These are phyloP conservation scores for Candida sp. DNA, from an alignment of 1,139 yeast genomes.

Conservation along the genomic window DNA sequence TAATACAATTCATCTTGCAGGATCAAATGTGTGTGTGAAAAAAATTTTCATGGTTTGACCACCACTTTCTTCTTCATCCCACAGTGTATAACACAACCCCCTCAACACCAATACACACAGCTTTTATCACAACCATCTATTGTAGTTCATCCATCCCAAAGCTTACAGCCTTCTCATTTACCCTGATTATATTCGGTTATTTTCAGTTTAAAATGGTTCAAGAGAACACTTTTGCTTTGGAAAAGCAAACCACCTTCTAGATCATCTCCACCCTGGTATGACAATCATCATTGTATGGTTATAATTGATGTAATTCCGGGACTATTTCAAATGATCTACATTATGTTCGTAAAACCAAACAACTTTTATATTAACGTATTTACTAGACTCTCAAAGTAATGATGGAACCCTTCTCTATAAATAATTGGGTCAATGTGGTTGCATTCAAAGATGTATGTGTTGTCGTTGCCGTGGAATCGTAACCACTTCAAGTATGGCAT, in stretches of 20 bases:
- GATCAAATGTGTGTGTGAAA: neutral
- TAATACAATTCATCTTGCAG: too few relatives aligned
- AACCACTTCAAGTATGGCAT: slow-evolving; percentile 13
- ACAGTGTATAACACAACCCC: slow-evolving; percentile 1
- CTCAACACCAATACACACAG: too few relatives aligned
- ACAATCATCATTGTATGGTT: slow-evolving; percentile 17
- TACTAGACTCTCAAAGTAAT: slow-evolving; percentile 13
- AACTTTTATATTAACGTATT: slow-evolving; percentile 12
- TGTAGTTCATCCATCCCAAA: slow-evolving; percentile 30
- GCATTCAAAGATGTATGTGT: slow-evolving; percentile 14
- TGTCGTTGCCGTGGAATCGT: slow-evolving; percentile 10
- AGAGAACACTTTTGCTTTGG: slow-evolving; percentile 56
- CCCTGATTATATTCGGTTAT: slow-evolving; percentile 59
- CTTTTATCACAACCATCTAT: neutral
- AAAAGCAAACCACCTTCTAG: slow-evolving; percentile 30
- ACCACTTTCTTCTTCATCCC: neutral
- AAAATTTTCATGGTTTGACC: neutral
- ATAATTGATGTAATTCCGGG: slow-evolving; percentile 33
- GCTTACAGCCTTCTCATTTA: slow-evolving; percentile 54
- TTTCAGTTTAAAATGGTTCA: slow-evolving; percentile 54
- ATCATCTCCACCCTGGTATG: slow-evolving; percentile 55
- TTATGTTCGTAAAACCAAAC: slow-evolving; percentile 2
- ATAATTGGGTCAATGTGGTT: slow-evolving; percentile 9
- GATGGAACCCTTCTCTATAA: slow-evolving; percentile 15
- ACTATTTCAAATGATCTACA: slow-evolving; percentile 48